Evolutionary conservation across 129 eudicot species (phyloP).

Genomic region (carrot (Daucus carota)): DNA sequence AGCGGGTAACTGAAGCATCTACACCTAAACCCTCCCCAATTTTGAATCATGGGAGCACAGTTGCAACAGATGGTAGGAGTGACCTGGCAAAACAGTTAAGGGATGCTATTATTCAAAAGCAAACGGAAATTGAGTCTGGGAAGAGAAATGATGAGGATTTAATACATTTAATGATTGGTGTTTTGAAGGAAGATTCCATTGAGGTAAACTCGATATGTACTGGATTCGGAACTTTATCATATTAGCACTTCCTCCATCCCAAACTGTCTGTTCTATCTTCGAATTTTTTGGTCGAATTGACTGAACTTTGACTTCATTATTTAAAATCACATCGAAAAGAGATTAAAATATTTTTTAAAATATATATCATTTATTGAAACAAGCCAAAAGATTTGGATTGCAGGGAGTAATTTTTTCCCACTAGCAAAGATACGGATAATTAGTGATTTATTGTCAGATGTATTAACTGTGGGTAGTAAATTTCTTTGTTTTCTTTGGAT

Average conservation of each 20-base stretch:
- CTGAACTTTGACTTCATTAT: neutral
- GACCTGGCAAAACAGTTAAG: slow-evolving; percentile 77
- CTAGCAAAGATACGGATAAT: neutral
- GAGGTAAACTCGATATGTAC: slow-evolving; percentile 44
- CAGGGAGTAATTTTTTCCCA: neutral
- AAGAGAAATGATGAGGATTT: slow-evolving; percentile 69
- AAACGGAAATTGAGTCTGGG: slow-evolving; percentile 69
- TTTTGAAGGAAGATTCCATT: slow-evolving; percentile 72
- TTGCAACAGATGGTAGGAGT: slow-evolving; percentile 42
- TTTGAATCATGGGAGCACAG: slow-evolving; percentile 30
- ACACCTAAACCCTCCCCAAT: slow-evolving; percentile 66
- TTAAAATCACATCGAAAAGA: neutral
- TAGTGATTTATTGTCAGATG: neutral
- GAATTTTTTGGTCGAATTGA: neutral
- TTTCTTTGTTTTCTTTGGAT: slow-evolving; percentile 5
- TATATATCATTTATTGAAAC: neutral
- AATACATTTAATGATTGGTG: slow-evolving; percentile 82
- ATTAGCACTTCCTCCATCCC: neutral
- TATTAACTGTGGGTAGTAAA: neutral
- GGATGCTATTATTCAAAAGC: slow-evolving; percentile 87
- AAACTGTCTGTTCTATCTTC: neutral
- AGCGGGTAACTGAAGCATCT: slow-evolving; percentile 59
- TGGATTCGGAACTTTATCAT: neutral
- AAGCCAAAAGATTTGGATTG: neutral
- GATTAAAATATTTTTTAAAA: neutral